Base-by-base conservation (phyloP, 2,329 filamentous ascomycete species). In the Ascosphaera pollenicola region DNA sequence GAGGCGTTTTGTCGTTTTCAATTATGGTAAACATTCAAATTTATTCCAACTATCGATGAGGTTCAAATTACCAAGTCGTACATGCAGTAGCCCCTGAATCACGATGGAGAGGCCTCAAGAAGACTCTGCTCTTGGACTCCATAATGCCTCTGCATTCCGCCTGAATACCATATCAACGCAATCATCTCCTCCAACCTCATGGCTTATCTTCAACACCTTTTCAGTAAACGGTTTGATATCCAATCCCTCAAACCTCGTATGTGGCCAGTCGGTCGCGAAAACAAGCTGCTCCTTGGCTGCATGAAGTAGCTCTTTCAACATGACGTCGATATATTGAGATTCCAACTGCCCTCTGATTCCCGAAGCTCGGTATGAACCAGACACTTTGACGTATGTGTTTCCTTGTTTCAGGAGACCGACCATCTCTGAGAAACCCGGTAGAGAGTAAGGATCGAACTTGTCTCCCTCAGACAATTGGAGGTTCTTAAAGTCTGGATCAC, bases 191-290 rank as follows among this genome's bases (percentile, higher is more conserved):
- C 53, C 39, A 10, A 65, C 57, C 1, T 58, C 54, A 1, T 55
- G 60, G 45, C 68, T 71, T 61, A 68, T 68, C 11, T 64, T 56
- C 40, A 75, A 49, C 37, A 69, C 66, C 39, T 53, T 58, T 42
- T 70, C 60, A 19, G 71, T 60, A 49, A 68, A 75, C 0, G 64
- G 65, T 36, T 51, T 56, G 17, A 73, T 67, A 47, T 75, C 64
- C 2, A 72, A 45, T 2, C 64, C 64, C 17, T 72, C 66, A 42
- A 68, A 75, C 10, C 71, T 58, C 2, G 73, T 76, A 50, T 75
- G 70, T 16, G 72, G 72, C 72, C 71, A 75, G 47, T 75, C 71
- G 0, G 68, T 71, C 1, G 69, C 70, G 50, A 71, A 75, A 0
- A 75, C 62, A 8, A 70, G 56, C 13, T 62, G 56, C 17, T 60